Evolutionary conservation across 2,329 filamentous ascomycete species (phyloP), one percentile per base, ranked within the genome.

Genomic region (Tolypocladium nubicola): DNA sequence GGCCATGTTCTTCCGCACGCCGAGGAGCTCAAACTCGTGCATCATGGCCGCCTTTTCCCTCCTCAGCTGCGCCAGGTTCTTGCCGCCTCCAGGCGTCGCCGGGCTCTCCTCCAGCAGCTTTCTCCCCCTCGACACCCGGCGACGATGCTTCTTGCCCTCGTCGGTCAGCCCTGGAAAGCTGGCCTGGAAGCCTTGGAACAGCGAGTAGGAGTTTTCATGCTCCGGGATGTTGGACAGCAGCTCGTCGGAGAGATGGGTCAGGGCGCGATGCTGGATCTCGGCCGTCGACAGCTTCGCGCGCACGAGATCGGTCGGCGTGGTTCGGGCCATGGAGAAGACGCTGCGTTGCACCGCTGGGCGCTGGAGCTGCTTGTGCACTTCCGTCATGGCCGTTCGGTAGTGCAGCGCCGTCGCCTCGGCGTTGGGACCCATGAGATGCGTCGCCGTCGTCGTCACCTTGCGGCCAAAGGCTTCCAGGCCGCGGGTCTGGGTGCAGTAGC

Each of bases 101-200:
- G 81, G 79, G 53, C 81, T 79, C 59, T 89, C 86, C 47, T 84
- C 81, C 37, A 97, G 74, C 65, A 95, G 71, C 69, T 91, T 92
- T 67, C 90, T 84, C 2, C 87, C 86, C 62, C 89, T 83, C 9
- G 89, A 89, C 47, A 84, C 81, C 60, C 85, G 84, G 64, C 89
- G 82, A 55, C 86, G 83, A 64, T 84, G 82, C 70, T 87, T 89
- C 69, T 87, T 86, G 63, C 82, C 83, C 61, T 87, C 83, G 19
- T 94, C 88, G 6, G 78, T 79, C 61, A 83, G 73, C 61, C 86
- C 83, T 3, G 92, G 92, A 61, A 96, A 79, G 61, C 86, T 92
- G 53, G 93, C 94, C 74, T 96, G 87, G 72, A 99, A 99, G 63
- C 94, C 94, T 72, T 99, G 90, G 71, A 99, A 97, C 50, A 99